Percentiles rank a stretch among this genome's conserved stretches.
phyloP scores from a whole-genome alignment of 805 yeast species.

The Saccharomycopsis amapae region DNA sequence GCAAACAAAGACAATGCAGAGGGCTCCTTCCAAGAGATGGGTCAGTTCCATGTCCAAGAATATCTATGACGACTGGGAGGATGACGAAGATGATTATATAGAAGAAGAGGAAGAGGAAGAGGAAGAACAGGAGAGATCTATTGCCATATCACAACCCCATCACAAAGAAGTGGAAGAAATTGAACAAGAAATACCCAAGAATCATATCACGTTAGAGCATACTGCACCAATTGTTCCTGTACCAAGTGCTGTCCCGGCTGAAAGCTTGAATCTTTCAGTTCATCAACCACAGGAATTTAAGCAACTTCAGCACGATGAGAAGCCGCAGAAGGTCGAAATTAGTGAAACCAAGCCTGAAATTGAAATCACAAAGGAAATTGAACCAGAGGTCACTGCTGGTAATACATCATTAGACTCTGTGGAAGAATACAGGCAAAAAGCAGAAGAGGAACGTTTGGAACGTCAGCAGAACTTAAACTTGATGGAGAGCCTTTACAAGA shows the following conservation, averaged over 20 bases:
- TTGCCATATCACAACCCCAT: too few species aligned
- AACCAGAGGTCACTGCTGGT: not conserved
- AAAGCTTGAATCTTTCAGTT: too few species aligned
- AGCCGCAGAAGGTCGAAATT: not conserved
- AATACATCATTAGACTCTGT: slow-evolving; percentile 11
- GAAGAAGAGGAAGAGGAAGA: slow-evolving; percentile 2
- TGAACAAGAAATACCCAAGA: not conserved
- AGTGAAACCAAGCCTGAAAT: not conserved
- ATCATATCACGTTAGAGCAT: not conserved
- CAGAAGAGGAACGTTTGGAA: slow-evolving; percentile 13
- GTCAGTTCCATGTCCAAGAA: slow-evolving; percentile 3
- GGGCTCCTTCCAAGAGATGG: slow-evolving; percentile 19
- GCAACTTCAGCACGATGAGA: not conserved
- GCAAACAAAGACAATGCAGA: slow-evolving; percentile 6
- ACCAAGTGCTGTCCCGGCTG: not conserved
- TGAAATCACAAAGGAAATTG: not conserved
- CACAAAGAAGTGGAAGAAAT: too few species aligned
- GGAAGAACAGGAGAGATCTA: slow-evolving; percentile 4
- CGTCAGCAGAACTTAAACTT: slow-evolving; percentile 12
- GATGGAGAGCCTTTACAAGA: slow-evolving; percentile 14
- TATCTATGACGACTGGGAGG: slow-evolving; percentile 15
- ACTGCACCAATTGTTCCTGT: not conserved
- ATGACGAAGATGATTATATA: slow-evolving; percentile 6
- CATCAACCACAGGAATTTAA: too few species aligned
- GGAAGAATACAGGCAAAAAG: slow-evolving; percentile 4